These are phyloP conservation scores for Aspergillus terreus DNA, from an alignment of 2,329 filamentous ascomycete genomes.

Conservation along the genomic window DNA sequence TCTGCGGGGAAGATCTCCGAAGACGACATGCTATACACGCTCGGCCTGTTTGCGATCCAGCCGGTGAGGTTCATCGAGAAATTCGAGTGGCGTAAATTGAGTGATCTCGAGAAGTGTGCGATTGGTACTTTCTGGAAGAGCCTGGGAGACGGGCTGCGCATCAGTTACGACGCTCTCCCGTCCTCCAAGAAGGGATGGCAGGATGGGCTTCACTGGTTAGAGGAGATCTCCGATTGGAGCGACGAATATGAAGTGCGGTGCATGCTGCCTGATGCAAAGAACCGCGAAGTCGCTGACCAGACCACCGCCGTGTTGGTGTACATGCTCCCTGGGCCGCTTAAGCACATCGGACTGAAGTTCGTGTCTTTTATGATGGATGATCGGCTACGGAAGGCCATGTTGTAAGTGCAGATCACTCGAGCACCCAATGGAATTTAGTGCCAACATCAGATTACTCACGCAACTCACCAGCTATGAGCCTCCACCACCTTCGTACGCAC, in stretches of 20 bases:
- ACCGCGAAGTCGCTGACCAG: conserved; percentile 53
- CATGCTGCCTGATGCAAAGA: conserved; percentile 55
- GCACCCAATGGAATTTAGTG: background rate
- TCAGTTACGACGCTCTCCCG: conserved; percentile 49
- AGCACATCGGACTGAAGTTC: conserved; percentile 48
- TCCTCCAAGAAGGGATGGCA: conserved; percentile 40
- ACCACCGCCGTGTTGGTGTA: conserved; percentile 61
- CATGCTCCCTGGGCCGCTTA: conserved; percentile 46
- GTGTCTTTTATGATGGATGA: conserved; percentile 62
- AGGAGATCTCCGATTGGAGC: conserved; percentile 51
- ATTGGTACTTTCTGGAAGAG: conserved; percentile 68
- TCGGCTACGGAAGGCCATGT: conserved; percentile 61
- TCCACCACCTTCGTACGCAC: conserved; percentile 30
- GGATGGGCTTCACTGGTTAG: conserved; percentile 52
- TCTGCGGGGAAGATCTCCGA: conserved; percentile 58
- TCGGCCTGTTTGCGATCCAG: conserved; percentile 63
- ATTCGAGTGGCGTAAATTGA: conserved; percentile 68
- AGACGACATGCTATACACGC: conserved; percentile 63
- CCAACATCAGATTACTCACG: background rate
- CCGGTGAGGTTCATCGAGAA: conserved; percentile 60
- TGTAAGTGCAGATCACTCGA: conserved; percentile 41
- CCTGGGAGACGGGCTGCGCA: conserved; percentile 66
- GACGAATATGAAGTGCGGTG: conserved; percentile 55
- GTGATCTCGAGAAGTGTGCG: conserved; percentile 65
- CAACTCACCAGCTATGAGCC: conserved; percentile 34